Evolutionary conservation across 805 yeast genomes (phyloP), one percentile per base, ranked within the genome.

Genomic region (Ogataea nonfermentans): DNA sequence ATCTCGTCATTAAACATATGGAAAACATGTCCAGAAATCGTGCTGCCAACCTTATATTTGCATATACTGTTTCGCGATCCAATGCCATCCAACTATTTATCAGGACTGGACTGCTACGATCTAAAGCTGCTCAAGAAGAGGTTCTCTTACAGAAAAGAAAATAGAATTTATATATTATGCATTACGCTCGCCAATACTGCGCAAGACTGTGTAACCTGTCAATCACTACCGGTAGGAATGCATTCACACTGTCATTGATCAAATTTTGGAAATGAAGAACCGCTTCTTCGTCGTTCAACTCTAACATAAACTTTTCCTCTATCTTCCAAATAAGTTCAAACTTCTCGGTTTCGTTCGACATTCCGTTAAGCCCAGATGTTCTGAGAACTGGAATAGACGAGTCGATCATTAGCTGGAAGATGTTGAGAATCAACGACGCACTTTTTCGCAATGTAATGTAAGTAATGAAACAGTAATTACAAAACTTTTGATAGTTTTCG

Each of bases 261-360:
- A 93, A 73, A 47, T 81, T 87, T 57, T 93, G 98, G 78, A 93
- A 91, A 55, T 91, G 96, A 16, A 86, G 67, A 14, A 93, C 89
- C 0, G 99, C 98, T 55, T 90, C 97, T 57, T 90, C 98, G 53
- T 93, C 99, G 29, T 84, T 81, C 84, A 93, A 77, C 43, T 91
- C 96, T 41, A 91, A 65, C 63, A 95, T 87, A 62, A 93, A 93
- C 63, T 93, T 86, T 57, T 93, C 99, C 59, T 88, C 86, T 2
- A 93, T 95, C 58, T 89, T 91, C 61, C 83, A 81, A 22, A 91
- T 84, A 0, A 95, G 88, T 55, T 91, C 82, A 48, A 78, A 80
- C 9, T 91, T 89, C 54, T 93, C 98, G 22, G 81, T 67, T 28
- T 64, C 69, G 34, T 56, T 63, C n/a, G 61, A 53, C 6, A 53